Percentiles rank a stretch among this genome's conserved stretches.
phyloP scores from a whole-genome alignment of 805 yeast genomes.

The Yarrowia sp. region DNA sequence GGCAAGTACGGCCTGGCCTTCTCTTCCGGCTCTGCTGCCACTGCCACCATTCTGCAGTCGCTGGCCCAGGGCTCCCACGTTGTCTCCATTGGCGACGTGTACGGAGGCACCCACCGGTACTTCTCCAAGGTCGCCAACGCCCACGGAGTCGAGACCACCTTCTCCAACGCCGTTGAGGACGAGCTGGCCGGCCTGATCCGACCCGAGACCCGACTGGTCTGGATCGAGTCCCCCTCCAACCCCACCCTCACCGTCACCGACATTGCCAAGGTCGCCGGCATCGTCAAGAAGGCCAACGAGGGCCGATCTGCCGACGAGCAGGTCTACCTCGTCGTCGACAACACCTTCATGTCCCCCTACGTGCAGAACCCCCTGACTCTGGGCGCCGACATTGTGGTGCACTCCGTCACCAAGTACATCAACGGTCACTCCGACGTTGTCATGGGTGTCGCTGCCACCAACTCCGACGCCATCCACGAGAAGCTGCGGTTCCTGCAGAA shows the following conservation, averaged over 20 bases:
- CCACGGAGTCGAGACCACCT: conserved; percentile 74
- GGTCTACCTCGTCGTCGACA: conserved; percentile 74
- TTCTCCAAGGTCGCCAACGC: conserved; percentile 84
- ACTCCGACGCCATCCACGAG: conserved; percentile 64
- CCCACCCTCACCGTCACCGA: conserved; percentile 85
- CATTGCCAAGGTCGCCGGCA: conserved; percentile 64
- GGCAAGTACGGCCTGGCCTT: conserved; percentile 74
- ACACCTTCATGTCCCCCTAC: conserved; percentile 88
- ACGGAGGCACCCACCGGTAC: conserved; percentile 92
- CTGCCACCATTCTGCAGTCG: conserved; percentile 77
- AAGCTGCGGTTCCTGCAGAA: conserved; percentile 79
- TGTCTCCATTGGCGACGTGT: conserved; percentile 81
- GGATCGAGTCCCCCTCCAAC: conserved; percentile 91
- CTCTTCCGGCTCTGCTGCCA: conserved; percentile 85
- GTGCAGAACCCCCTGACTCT: conserved; percentile 79
- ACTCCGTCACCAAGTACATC: conserved; percentile 88
- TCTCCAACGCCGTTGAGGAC: conserved; percentile 66
- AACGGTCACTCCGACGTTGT: conserved; percentile 94
- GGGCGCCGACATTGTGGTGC: conserved; percentile 89
- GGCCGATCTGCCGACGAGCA: conserved; percentile 57
- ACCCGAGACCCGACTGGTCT: conserved; percentile 73
- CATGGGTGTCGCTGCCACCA: conserved; percentile 81
- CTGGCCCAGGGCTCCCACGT: conserved; percentile 76
- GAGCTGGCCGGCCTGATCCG: conserved; percentile 65
- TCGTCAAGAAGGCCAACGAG: conserved; percentile 57